Base-by-base conservation (phyloP, 2,329 filamentous ascomycete species). In the Penicillium griseofulvum region DNA sequence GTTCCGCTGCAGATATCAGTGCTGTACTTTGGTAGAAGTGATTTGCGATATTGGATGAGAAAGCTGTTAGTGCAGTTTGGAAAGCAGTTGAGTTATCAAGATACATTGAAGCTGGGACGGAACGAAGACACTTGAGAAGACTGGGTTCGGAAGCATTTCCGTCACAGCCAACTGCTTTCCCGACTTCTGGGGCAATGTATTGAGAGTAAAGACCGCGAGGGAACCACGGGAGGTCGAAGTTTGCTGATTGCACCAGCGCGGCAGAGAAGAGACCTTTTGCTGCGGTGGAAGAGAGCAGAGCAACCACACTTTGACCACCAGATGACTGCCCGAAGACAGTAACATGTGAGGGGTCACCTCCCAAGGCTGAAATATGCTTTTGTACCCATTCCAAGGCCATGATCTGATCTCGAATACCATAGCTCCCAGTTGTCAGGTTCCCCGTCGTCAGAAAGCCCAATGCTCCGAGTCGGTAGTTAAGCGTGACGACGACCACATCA, bases 231-330 rank as follows among this genome's bases (percentile, higher is more conserved):
- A 65, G 49, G 36, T 68, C 65, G 22, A 68, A 37, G 0, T 61
- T 64, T 16, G 66, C 61, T 0, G 66, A 69, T 44, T 69, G 66
- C 14, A 64, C 59, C 28, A 69, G 59, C 6, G 67, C 66, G 12
- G 54, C 66, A 7, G 65, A 65, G 54, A 70, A 69, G 37, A 68
- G 63, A 5, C 67, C 67, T 1, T 56, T 57, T 3, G 67, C 67
- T 4, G 58, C 57, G 7, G 56, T 57, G 2, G 67, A 69, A 17
- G 65, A 67, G 9, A 69, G 56, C 44, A 68, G 39, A 1, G 68
- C 68, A 7, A 63, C 55, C 10, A 85, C 82, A 36, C 81, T 82
- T n/a, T 81, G 83, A 3, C 76, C 84, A 12, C 71, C 71, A 12
- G 71, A 70, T 7, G 66, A 70, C 56, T 73, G 68, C 1, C 71